phyloP scores from a whole-genome alignment of 768 basidiomycete genomes.

The Clitopilus hobsonii region DNA sequence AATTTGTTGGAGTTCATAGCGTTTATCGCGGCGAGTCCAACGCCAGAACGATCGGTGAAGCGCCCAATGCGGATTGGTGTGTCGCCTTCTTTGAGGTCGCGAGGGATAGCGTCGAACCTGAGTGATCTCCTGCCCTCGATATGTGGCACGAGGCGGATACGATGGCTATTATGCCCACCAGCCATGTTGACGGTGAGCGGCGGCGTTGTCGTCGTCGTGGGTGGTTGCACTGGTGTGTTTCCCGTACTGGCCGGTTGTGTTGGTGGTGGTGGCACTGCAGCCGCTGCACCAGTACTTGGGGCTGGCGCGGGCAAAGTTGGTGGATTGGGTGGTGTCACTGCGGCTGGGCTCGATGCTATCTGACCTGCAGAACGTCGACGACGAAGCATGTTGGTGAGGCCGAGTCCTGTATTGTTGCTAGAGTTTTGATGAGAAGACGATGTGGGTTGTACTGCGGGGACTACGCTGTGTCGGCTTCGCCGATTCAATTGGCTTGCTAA shows the following conservation, averaged over 20 bases:
- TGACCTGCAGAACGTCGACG: constrained; percentile 63
- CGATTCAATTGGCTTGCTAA: not conserved
- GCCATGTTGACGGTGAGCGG: not conserved
- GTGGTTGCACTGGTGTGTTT: constrained; percentile 4
- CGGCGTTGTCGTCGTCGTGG: constrained; percentile 3
- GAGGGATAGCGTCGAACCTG: constrained; percentile 86
- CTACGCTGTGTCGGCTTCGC: not conserved
- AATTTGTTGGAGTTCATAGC: constrained; percentile 76
- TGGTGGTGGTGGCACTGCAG: too few species aligned
- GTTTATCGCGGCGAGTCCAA: constrained; percentile 61
- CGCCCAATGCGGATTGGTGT: constrained; percentile 82
- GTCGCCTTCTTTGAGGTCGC: constrained; percentile 73
- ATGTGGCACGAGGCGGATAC: constrained; percentile 93
- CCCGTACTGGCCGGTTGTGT: constrained; percentile 2
- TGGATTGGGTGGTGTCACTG: constrained; percentile 6
- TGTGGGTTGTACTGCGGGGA: constrained; percentile 27
- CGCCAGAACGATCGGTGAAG: constrained; percentile 83
- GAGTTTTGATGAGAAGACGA: constrained; percentile 24
- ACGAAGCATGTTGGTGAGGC: constrained; percentile 61
- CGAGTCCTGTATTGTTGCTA: constrained; percentile 28
- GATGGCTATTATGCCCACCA: constrained; percentile 34
- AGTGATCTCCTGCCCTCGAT: constrained; percentile 87
- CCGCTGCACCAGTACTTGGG: too few species aligned
- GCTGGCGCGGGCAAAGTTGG: constrained; percentile 5
- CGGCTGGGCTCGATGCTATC: constrained; percentile 24